phyloP scores from a whole-genome alignment of 148 eudicot genomes.

The Arbutus unedo region DNA sequence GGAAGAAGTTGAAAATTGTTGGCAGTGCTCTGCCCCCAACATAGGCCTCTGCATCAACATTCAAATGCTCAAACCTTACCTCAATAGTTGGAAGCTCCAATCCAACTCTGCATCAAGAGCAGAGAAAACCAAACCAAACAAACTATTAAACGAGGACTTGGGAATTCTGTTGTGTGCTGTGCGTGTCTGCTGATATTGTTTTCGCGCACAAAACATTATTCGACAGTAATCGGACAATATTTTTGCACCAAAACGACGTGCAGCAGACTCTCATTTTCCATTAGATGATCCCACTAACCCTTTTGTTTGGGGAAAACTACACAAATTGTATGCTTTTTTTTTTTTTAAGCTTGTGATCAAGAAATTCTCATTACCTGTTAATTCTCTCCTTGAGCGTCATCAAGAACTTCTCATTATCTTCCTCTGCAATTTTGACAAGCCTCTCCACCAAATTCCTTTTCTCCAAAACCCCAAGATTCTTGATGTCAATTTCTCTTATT shows the following conservation, averaged over 20 bases:
- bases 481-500: conserved; percentile 36
- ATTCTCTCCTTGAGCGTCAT: conserved; percentile 40
- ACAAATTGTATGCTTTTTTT: background rate
- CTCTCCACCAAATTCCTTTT: conserved; percentile 34
- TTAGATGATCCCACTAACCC: background rate
- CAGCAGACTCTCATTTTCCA: background rate
- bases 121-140: background rate
- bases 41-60: conserved; percentile 63
- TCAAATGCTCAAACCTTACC: conserved; percentile 80
- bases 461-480: conserved; percentile 36
- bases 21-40: conserved; percentile 84
- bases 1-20: conserved; percentile 63
- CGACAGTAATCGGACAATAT: no score
- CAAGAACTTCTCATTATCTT: conserved; percentile 54
- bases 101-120: conserved; percentile 55
- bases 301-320: background rate
- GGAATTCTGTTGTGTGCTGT: no score
- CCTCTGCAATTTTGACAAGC: conserved; percentile 37
- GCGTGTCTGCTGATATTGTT: no score
- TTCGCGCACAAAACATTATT: no score
- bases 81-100: conserved; percentile 83
- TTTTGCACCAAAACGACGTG: no score
- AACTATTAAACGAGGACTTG: background rate
- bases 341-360: no score
- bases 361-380: conserved; percentile 31